A percentile compares a stretch with the other conserved stretches of the same genome.
phyloP scores from a whole-genome alignment of 2,329 filamentous ascomycete species.

The Nothopassalora personata region DNA sequence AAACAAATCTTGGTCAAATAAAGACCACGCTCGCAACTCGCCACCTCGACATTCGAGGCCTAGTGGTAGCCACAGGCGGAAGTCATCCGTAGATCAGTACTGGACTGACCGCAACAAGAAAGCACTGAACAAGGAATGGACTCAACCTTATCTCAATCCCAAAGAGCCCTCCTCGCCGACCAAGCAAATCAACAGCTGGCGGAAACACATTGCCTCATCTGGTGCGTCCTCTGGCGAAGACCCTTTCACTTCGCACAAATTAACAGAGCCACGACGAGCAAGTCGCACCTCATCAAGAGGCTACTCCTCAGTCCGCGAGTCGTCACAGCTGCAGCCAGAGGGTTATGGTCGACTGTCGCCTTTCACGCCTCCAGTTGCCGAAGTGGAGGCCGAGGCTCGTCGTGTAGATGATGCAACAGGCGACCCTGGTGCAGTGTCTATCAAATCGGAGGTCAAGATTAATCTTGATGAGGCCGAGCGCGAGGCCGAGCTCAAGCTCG shows the following conservation, averaged over 20 bases:
- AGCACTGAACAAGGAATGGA: background rate
- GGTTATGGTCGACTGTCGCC: constrained; percentile 7
- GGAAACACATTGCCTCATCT: background rate
- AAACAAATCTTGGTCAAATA: background rate
- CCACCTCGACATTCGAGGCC: background rate
- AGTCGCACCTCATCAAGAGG: background rate
- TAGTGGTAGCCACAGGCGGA: background rate
- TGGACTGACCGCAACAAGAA: background rate
- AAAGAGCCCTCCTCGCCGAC: background rate
- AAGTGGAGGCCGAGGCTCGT: background rate
- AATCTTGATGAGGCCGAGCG: background rate
- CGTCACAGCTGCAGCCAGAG: background rate
- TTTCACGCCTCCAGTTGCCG: background rate
- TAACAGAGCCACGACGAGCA: background rate
- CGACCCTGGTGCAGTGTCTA: background rate
- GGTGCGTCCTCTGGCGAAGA: background rate
- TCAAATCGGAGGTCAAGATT: background rate
- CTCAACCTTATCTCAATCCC: background rate
- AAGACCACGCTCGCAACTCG: background rate
- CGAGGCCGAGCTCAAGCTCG: constrained; percentile 12
- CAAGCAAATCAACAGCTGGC: constrained; percentile 1
- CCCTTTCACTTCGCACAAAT: background rate
- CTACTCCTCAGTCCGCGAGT: background rate
- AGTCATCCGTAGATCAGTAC: background rate
- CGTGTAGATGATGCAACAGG: background rate